These are phyloP conservation scores for Leishmania tropica DNA, from an alignment of 208 protist species.

Conservation along the genomic window DNA sequence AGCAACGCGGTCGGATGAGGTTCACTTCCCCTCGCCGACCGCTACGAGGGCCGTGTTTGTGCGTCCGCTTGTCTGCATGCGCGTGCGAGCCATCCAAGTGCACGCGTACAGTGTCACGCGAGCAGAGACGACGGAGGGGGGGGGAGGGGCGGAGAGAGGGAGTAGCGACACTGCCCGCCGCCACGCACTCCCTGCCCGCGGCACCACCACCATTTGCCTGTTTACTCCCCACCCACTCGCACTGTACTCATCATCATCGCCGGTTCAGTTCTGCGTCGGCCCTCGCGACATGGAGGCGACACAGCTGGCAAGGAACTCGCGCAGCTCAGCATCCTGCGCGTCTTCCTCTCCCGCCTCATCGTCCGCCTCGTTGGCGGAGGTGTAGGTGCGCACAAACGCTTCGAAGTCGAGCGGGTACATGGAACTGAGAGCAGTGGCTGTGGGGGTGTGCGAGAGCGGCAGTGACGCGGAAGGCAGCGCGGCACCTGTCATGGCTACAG, in stretches of 20 bases:
- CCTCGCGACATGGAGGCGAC: conserved; percentile 32
- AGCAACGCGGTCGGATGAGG: background rate
- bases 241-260: background rate
- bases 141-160: background rate
- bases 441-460: background rate
- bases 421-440: conserved; percentile 26
- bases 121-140: background rate
- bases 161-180: background rate
- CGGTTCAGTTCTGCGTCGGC: conserved; percentile 13
- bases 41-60: background rate
- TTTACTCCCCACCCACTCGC: background rate
- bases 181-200: background rate
- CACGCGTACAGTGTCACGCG: background rate
- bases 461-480: background rate
- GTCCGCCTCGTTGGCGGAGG: conserved; percentile 18
- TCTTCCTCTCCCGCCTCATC: conserved; percentile 34
- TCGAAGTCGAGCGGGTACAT: conserved; percentile 71
- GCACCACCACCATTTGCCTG: background rate
- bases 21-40: background rate
- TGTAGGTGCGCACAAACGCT: conserved; percentile 40
- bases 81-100: background rate
- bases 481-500: background rate
- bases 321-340: conserved; percentile 56
- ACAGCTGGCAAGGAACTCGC: conserved; percentile 67
- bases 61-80: background rate